Conservation (phyloP, 768 basidiomycete species). For the Mycena maculata region DNA sequence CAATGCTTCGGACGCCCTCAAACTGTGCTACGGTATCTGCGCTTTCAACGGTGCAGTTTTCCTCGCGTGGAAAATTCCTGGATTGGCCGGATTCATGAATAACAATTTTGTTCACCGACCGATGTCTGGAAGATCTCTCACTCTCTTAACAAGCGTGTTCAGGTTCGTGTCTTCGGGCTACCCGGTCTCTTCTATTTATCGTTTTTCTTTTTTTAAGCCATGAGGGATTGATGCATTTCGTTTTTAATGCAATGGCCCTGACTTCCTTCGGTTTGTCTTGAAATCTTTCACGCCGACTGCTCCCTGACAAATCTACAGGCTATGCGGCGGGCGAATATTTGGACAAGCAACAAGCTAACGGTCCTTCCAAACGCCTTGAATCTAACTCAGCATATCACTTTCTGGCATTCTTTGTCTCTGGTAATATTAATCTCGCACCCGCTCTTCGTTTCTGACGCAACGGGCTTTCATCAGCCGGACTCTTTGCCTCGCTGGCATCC, state of each 20-base stretch:
- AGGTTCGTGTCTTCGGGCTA: constrained; percentile 50
- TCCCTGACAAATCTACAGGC: constrained; percentile 9
- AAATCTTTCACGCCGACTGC: not conserved
- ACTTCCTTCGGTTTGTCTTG: constrained; percentile 62
- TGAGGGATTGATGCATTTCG: constrained; percentile 62
- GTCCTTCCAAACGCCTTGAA: constrained; percentile 50
- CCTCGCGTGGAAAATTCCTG: constrained; percentile 65
- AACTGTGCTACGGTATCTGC: constrained; percentile 60
- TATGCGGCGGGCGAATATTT: constrained; percentile 39
- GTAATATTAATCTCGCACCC: constrained; percentile 39
- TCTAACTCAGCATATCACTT: constrained; percentile 67
- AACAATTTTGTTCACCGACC: constrained; percentile 67
- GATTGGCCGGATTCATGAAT: constrained; percentile 61
- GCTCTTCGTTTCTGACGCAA: not conserved
- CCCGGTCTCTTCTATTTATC: not conserved
- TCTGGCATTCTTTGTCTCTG: constrained; percentile 67
- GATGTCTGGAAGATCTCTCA: constrained; percentile 65
- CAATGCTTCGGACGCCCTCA: constrained; percentile 57
- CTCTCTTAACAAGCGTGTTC: constrained; percentile 70
- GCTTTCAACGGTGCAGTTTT: constrained; percentile 63
- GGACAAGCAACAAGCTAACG: constrained; percentile 38
- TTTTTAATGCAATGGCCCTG: constrained; percentile 71
- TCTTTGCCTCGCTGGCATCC: constrained; percentile 66
- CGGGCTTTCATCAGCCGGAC: constrained; percentile 55
- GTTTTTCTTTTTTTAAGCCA: constrained; percentile 58